Base-by-base conservation (phyloP, 306 rosid genomes). In the Senna tora region DNA sequence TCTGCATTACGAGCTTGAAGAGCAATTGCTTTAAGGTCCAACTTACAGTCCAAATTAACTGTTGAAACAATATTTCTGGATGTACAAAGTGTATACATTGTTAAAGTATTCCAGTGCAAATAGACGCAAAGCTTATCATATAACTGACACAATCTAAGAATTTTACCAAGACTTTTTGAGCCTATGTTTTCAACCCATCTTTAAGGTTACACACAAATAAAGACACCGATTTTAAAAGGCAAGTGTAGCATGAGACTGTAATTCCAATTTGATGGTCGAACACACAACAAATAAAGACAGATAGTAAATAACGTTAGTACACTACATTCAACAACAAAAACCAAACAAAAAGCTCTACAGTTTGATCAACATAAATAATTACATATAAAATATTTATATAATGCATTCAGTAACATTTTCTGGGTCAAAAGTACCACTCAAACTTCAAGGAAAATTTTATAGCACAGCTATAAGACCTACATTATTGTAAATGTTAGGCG, bases 1-100 rank as follows among this genome's bases (percentile, higher is more conserved):
- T 94, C 96, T 17, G 99, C 96, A 79, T 91, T 94, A 78, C 95
- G 93, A 71, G 99, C 99, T 79, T 86, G 95, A 25, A 89, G 84
- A 5, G 97, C 96, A 79, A 94, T 94, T 65, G 90, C 77, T 85
- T 94, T 91, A 2, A 94, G 97, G 81, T 94, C 97, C 84, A 94
- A 80, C 81, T 89, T 94, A 83, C 96, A 91, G 74, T 94, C 97
- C 83, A 94, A 80, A 81, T 91, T 89, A 49, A 94, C 99, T 0
- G 99, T 94, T 53, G 99, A 94, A 65, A 94, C 99, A 69, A 91
- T 91, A 72, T 91, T 91, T 81, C 97, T 94, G 69, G 17, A 57
- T 74, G 54, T 52, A 75, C 69, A 75, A 59, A 16, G 12, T 10
- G 5, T 60, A 36, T n/a, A 13, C 14, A 17, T 60, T 34, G 45